Base-by-base conservation (phyloP, 2,329 filamentous ascomycete species). In the Fusarium floridanum region DNA sequence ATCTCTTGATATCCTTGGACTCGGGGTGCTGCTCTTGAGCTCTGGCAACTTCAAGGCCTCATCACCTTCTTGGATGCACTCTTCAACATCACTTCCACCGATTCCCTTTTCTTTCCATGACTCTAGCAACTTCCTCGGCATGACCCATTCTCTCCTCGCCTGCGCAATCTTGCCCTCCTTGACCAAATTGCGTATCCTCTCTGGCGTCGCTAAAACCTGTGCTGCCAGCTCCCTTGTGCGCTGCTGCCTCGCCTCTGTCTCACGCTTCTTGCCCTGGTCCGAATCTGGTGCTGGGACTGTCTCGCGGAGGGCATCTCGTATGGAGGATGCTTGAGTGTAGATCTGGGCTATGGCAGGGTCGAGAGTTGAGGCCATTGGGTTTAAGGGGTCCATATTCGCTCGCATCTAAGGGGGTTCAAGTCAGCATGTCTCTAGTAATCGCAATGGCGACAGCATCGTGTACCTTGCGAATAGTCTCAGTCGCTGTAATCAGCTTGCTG, bases 401-500 rank as follows among this genome's bases (percentile, higher is more conserved):
- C 94, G 88, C 94, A 97, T 95, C 86, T 91, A 71, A 11, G 22
- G n/a, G 32, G 43, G 43, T 17, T 17, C 20, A 3, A 39, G 34
- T 70, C 10, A 74, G 53, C 56, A 20, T 10, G 10, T 1, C 14
- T 48, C 2, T 24, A 27, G 14, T 16, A 48, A 48, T 36, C 37
- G 6, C 20, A 22, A 20, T 4, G 12, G 5, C 32, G 17, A 22
- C 11, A 11, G 9, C 6, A 12, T 9, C n/a, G 20, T 59, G 10
- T 76, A 91, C 90, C 85, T 94, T 95, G 60, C 94, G 90, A 79
- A 99, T 99, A 4, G 96, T 98, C 83, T 98, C 96, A 12, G 97
- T 98, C 1, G 97, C 97, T n/a, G 93, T 91, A 76, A 99, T 98
- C 76, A 99, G 85, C 84, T 98, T 98, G 77, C 93, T 97, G 83